Base-by-base conservation (phyloP, 805 yeast genomes). In the Wickerhamomyces hampshirensis region DNA sequence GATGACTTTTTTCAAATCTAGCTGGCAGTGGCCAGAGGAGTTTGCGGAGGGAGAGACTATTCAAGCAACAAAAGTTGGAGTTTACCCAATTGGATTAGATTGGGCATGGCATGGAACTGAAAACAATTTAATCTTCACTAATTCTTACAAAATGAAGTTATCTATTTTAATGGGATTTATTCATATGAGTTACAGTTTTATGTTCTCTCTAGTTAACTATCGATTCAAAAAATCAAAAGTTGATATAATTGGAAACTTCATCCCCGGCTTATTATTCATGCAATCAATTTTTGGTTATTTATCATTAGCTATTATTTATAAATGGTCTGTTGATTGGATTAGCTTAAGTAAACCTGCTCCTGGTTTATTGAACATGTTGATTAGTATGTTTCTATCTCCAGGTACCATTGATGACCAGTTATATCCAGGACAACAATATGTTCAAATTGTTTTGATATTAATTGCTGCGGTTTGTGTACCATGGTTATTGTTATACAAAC, bases 31-130 rank as follows among this genome's bases (percentile, higher is more conserved):
- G 95, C 97, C 97, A 6, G 73, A 72, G 34, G 59, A 69, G 31
- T 51, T 46, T 21, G 66, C 76, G 46, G 70, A 65, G 41, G 94
- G 95, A 17, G 84, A 84, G 28, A 56, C 77, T 4, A 71, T 89
- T 39, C 70, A 68, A 31, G 97, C 88, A 10, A 68, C 68, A 26
- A 21, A 11, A 7, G 70, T 73, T 50, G 68, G 68, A 11, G 86
- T 77, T 10, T 93, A 93, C 56, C 66, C 80, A 5, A 66, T 93
- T 56, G 99, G 99, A 35, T 63, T 93, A 35, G 99, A 93, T 63
- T 84, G 82, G 46, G 84, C 82, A 9, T 93, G 99, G 99, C 99
- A 93, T 61, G 96, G 97, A 13, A 74, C 98, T 28, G 98, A 93
- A 50, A 93, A 93, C 65, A 80, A 81, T 34, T 70, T 93, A 51